A percentile compares a stretch with the other conserved stretches of the same genome.
Conservation (phyloP, 192 early-diverging fungal genomes). For the Lunasporangiospora selenospora region DNA sequence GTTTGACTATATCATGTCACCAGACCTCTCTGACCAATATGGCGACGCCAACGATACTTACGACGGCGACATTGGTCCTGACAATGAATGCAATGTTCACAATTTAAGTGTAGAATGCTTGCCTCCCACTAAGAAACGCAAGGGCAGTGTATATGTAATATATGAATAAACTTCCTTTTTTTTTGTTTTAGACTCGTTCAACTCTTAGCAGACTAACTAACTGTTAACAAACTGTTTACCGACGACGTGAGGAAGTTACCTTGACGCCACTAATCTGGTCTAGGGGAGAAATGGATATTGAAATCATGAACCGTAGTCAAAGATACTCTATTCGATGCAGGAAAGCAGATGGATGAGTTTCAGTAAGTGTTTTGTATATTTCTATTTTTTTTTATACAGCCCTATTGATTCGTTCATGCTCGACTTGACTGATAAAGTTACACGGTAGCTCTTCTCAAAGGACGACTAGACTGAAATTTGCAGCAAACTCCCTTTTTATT, state of each 20-base stretch:
- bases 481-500: constrained; percentile 9
- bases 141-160: constrained; percentile 4
- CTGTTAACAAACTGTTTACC: constrained; percentile 6
- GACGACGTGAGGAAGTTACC: constrained; percentile 5
- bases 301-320: constrained; percentile 20
- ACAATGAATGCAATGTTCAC: too few relatives aligned
- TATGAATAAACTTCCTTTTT: neutral
- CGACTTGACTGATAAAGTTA: constrained; percentile 15
- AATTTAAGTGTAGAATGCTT: neutral
- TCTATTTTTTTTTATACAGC: constrained; percentile 8
- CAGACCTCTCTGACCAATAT: too few relatives aligned
- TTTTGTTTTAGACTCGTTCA: neutral
- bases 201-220: too few relatives aligned
- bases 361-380: constrained; percentile 1
- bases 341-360: constrained; percentile 7
- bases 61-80: too few relatives aligned
- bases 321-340: constrained; percentile 9
- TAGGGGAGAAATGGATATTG: constrained; percentile 23
- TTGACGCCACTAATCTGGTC: constrained; percentile 5
- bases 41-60: too few relatives aligned
- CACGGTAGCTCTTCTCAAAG: constrained; percentile 20
- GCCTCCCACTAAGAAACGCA: constrained; percentile 2
- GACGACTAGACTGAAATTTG: constrained; percentile 22
- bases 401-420: constrained; percentile 25
- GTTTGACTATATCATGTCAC: too few relatives aligned